Base-by-base conservation (phyloP, 164 flowering plant species). In the Vitis cinerea region DNA sequence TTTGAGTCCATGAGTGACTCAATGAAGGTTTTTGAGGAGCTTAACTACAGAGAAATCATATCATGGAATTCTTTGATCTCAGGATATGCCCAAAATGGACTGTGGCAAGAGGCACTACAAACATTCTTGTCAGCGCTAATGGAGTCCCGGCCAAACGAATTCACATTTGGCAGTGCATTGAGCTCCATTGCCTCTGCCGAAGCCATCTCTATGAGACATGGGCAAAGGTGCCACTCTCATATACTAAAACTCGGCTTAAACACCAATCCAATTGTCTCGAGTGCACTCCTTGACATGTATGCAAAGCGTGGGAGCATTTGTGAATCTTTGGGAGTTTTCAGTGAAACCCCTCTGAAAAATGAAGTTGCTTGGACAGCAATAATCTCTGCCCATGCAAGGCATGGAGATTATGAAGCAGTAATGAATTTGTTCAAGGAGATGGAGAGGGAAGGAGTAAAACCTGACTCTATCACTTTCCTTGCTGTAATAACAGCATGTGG, bases 61-160 rank as follows among this genome's bases (percentile, higher is more conserved):
- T 78, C 98, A 14, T 95, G 98, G 97, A 95, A 95, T 82, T 86
- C 98, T 48, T 75, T 95, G 50, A 90, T 95, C 37, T 88, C 99
- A 23, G 97, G 93, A 6, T 90, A 80, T 74, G 82, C 85, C 27
- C 92, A 87, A 66, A 91, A 91, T 65, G 82, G 77, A 48, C 67
- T 86, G 75, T 83, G 59, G 63, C 83, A 79, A 59, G 94, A 90
- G 84, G 90, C 99, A 69, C 51, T 95, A 5, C 57, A 73, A 59
- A 73, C 77, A 14, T 95, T 87, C 74, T 67, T 70, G 14, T 77
- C 59, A 8, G 83, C 87, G 52, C 53, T 81, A 7, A 16, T 27
- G 31, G 88, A 91, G 65, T 76, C 71, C 6, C 67, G 56, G 61
- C 98, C 98, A 37, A 90, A 85, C 67, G 72, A 81, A 19, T 90